Percentiles rank a stretch among this genome's conserved stretches.
phyloP scores from a whole-genome alignment of 768 basidiomycete genomes.

The Naematelia encephala region DNA sequence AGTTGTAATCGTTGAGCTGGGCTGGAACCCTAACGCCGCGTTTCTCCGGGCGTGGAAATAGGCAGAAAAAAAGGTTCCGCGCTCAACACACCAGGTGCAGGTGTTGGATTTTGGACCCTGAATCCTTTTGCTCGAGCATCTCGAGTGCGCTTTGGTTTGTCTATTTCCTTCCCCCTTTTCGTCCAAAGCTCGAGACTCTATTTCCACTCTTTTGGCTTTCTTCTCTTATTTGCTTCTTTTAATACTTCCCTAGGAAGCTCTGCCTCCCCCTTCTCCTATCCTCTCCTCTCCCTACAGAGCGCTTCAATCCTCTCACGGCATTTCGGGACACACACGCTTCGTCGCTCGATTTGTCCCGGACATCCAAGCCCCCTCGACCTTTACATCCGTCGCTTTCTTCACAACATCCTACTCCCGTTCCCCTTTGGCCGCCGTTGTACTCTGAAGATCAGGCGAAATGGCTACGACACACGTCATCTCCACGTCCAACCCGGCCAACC shows the following conservation, averaged over 20 bases:
- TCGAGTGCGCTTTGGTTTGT: too few species aligned
- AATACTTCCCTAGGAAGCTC: conserved; percentile 2
- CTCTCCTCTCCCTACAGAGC: background rate
- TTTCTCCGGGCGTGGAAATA: background rate
- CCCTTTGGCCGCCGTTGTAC: background rate
- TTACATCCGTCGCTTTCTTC: background rate
- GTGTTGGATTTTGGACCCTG: conserved; percentile 1
- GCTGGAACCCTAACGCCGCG: background rate
- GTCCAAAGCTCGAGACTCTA: too few species aligned
- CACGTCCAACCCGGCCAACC: conserved; percentile 42
- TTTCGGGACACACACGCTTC: background rate
- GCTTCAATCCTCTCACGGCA: background rate
- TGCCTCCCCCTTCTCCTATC: background rate
- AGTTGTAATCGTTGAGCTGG: too few species aligned
- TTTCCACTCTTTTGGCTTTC: background rate
- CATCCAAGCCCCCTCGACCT: background rate
- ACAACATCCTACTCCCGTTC: background rate
- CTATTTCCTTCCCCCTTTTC: too few species aligned
- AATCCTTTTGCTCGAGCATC: background rate
- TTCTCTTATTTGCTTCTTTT: background rate
- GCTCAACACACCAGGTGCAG: too few species aligned
- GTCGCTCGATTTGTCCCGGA: background rate
- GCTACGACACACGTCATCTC: conserved; percentile 47
- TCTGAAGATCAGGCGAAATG: conserved; percentile 21
- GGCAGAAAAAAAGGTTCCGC: background rate